Conservation (phyloP, 306 rosid species). For the Quercus robur region DNA sequence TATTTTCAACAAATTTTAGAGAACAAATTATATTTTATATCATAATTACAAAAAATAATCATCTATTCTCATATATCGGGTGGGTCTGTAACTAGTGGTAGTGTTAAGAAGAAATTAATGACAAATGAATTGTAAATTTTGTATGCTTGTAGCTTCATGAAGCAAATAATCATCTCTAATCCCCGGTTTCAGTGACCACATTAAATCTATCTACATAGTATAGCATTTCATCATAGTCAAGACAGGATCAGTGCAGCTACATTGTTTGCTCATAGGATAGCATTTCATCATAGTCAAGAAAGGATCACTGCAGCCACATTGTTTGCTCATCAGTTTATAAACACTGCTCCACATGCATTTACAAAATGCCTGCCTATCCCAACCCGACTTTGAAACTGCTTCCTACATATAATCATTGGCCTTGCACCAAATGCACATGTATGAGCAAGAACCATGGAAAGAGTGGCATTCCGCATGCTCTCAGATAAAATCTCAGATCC, state of each 20-base stretch:
- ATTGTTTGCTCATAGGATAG: constrained; percentile 17
- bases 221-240: constrained; percentile 7
- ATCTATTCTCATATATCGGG: too few relatives aligned
- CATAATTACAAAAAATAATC: too few relatives aligned
- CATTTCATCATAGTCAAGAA: constrained; percentile 5
- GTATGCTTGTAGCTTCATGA: constrained; percentile 20
- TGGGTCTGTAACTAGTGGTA: too few relatives aligned
- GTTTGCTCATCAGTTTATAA: constrained; percentile 43
- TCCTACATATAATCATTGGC: constrained; percentile 43
- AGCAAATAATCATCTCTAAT: constrained; percentile 23
- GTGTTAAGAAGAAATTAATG: constrained; percentile 4
- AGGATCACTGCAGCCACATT: constrained; percentile 12
- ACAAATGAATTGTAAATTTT: constrained; percentile 21
- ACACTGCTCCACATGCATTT: constrained; percentile 47
- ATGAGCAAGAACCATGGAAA: constrained; percentile 37
- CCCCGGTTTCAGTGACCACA: constrained; percentile 7
- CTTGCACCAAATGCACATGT: constrained; percentile 31
- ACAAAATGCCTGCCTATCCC: constrained; percentile 38
- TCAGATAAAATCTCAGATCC: constrained; percentile 29
- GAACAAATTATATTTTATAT: too few relatives aligned
- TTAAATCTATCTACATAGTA: constrained; percentile 8
- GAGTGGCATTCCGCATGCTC: constrained; percentile 24
- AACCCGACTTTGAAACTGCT: constrained; percentile 40
- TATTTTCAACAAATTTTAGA: too few relatives aligned
- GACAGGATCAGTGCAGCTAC: constrained; percentile 9